Conservation (phyloP, 2,329 filamentous ascomycete genomes). For the Penicillium griseofulvum region DNA sequence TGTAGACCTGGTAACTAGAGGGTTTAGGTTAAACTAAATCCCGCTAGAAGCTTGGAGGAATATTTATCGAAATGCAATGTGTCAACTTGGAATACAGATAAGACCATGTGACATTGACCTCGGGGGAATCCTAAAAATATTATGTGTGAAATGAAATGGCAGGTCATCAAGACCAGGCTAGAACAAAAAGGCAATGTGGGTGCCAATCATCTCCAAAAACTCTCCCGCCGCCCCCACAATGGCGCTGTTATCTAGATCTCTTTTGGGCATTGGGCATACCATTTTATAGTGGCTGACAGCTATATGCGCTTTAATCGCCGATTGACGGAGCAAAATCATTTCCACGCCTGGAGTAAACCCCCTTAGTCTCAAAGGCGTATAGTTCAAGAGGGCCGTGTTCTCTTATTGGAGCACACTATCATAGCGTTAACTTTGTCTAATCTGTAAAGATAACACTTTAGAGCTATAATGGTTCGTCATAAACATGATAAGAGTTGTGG, state of each 20-base stretch:
- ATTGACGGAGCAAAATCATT: neutral
- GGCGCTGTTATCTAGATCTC: neutral
- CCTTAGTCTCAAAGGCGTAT: neutral
- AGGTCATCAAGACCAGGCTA: neutral
- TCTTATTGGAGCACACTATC: neutral
- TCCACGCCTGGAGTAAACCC: neutral
- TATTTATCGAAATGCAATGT: neutral
- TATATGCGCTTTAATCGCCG: neutral
- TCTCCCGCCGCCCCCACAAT: neutral
- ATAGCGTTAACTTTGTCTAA: neutral
- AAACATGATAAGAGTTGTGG: neutral
- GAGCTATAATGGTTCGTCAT: neutral
- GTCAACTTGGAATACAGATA: slow-evolving; percentile 1
- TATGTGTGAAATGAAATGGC: slow-evolving; percentile 5
- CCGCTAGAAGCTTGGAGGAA: neutral
- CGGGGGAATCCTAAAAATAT: neutral
- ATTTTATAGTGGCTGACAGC: neutral
- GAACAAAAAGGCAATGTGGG: neutral
- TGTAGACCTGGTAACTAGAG: neutral
- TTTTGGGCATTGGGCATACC: neutral
- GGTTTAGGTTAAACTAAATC: neutral
- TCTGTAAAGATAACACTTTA: neutral
- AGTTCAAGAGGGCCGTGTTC: neutral
- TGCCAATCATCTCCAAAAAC: neutral
- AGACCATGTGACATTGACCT: neutral